These are phyloP conservation scores for Coniochaeta sp. DNA, from an alignment of 2,329 filamentous ascomycete genomes.

Conservation along the genomic window DNA sequence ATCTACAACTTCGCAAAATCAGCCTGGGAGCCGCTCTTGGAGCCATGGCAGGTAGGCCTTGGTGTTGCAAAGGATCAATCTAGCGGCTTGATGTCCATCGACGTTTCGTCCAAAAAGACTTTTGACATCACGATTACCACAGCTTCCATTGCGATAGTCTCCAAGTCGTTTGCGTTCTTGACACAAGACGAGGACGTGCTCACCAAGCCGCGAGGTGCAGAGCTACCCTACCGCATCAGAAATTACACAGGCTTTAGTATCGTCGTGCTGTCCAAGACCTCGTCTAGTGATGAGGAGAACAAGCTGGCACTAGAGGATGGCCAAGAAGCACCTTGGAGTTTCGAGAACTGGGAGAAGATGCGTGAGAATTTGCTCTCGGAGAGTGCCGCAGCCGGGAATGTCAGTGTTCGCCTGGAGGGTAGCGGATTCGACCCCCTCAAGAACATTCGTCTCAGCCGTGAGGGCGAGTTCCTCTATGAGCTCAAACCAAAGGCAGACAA, in stretches of 20 bases:
- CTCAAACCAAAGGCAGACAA: slow-evolving; percentile 81
- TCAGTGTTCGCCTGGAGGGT: slow-evolving; percentile 79
- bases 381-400: slow-evolving; percentile 63
- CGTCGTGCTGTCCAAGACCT: slow-evolving; percentile 70
- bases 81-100: slow-evolving; percentile 71
- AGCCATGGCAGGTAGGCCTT: slow-evolving; percentile 93
- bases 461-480: slow-evolving; percentile 86
- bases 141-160: slow-evolving; percentile 85
- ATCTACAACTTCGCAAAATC: slow-evolving; percentile 99
- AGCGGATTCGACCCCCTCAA: slow-evolving; percentile 90
- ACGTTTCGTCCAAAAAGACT: slow-evolving; percentile 80
- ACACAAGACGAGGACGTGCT: slow-evolving; percentile 84
- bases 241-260: slow-evolving; percentile 95
- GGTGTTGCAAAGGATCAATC: slow-evolving; percentile 73
- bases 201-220: slow-evolving; percentile 83
- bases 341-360: slow-evolving; percentile 94
- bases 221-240: slow-evolving; percentile 86
- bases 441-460: slow-evolving; percentile 84
- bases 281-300: slow-evolving; percentile 58
- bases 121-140: slow-evolving; percentile 91
- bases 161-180: slow-evolving; percentile 88
- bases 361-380: slow-evolving; percentile 87
- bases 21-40: slow-evolving; percentile 91
- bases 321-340: slow-evolving; percentile 88
- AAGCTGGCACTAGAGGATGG: slow-evolving; percentile 77